Base-by-base conservation (phyloP, 31 red algal species). In the Odonthalia washingtoniensis region DNA sequence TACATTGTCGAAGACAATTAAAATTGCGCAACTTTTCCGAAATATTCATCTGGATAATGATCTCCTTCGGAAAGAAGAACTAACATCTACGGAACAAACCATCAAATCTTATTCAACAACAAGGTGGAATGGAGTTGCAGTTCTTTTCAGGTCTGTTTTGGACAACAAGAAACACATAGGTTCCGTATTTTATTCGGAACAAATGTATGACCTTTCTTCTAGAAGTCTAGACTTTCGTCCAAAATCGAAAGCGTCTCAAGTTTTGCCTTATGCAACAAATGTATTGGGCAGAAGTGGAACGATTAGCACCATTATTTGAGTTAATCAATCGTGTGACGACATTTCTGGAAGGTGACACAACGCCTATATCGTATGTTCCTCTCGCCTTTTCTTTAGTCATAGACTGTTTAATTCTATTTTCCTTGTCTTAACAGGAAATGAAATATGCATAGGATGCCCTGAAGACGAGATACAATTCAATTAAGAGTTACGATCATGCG, bases 81-180 rank as follows among this genome's bases (percentile, higher is more conserved):
- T 57, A 14, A 21, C 9, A 9, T 14, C 21, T 9, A 9, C 49
- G 21, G 21, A 57, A 21, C 49, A 9, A 9, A 57, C 49, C 49
- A 57, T 57, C 49, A 57, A 57, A 21, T 57, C 49, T 57, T 57
- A 57, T 57, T 57, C 49, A 57, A 57, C 49, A 14, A 57, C 49
- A 14, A 9, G 21, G 21, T 57, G 49, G 49, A 21, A 57, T 57
- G 49, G 49, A 9, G 49, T 57, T 21, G 9, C 49, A 21, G 49
- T 21, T 14, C 9, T 57, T 9, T 57, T 9, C 49, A 9, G 49
- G 21, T 57, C 49, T 9, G 21, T 57, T 57, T 21, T 57, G 21
- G 12, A 57, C 12, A 57, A 57, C 49, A 57, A 57, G 49, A 21
- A 57, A 9, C 21, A 14, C 9, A 57, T 57, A 14, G 49, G 49